phyloP scores from a whole-genome alignment of 1,284 basidiomycete species.

The Cutaneotrichosporon arboriforme region DNA sequence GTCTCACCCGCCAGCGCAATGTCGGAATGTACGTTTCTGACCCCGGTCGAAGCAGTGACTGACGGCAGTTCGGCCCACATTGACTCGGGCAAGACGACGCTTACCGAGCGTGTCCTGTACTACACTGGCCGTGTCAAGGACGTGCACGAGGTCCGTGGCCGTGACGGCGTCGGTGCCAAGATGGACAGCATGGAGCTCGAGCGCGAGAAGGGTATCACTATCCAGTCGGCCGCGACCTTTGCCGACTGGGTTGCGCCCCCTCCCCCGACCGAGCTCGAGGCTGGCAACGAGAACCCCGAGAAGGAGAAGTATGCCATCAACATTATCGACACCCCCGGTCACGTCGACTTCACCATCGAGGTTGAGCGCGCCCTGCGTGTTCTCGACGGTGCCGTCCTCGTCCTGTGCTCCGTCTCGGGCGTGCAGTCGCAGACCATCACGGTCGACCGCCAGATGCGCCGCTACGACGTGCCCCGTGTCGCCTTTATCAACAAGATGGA shows the following conservation, averaged over 20 bases:
- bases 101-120: conserved; percentile 91
- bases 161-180: conserved; percentile 94
- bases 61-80: conserved; percentile 70
- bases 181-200: conserved; percentile 99
- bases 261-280: conserved; percentile 46
- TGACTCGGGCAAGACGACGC: conserved; percentile 96
- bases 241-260: conserved; percentile 80
- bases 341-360: conserved; percentile 99
- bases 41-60: not conserved
- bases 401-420: conserved; percentile 93
- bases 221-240: conserved; percentile 97
- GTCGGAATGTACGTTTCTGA: conserved; percentile 49
- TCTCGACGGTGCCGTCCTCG: conserved; percentile 91
- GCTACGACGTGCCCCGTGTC: conserved; percentile 90
- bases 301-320: conserved; percentile 88
- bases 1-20: conserved; percentile 46
- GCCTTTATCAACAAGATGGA: conserved; percentile 99
- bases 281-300: conserved; percentile 51
- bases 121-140: conserved; percentile 95
- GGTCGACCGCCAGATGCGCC: conserved; percentile 96
- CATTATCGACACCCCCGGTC: conserved; percentile 98
- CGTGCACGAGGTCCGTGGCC: conserved; percentile 95
- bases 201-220: conserved; percentile 98
- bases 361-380: conserved; percentile 96
- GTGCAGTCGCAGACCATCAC: conserved; percentile 99